Conservation (phyloP, 2,329 filamentous ascomycete genomes). For the Cladosporium sp. region DNA sequence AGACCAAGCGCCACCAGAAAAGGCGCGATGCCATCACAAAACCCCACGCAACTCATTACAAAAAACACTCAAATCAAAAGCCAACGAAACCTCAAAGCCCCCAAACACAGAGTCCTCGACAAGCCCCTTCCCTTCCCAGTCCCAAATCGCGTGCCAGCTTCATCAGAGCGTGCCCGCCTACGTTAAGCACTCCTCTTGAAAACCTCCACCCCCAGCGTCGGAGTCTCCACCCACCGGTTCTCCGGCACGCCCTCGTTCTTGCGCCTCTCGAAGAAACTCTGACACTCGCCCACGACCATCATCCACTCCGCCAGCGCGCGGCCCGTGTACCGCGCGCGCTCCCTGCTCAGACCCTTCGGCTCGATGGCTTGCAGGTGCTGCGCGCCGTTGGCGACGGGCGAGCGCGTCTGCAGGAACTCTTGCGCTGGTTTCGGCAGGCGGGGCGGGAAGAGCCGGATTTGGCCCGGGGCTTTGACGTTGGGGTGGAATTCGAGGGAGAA, state of each 20-base stretch:
- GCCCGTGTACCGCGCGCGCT: constrained; percentile 56
- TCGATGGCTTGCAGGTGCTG: constrained; percentile 22
- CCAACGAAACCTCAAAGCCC: too few relatives aligned
- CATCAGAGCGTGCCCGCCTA: too few relatives aligned
- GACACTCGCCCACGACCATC: constrained; percentile 68
- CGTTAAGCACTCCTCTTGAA: constrained; percentile 36
- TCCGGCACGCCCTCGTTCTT: constrained; percentile 64
- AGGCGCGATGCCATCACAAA: too few relatives aligned
- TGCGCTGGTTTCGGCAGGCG: constrained; percentile 67
- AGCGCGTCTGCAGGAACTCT: constrained; percentile 47
- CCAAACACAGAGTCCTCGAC: too few relatives aligned
- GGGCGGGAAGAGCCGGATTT: constrained; percentile 59
- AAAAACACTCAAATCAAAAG: too few relatives aligned
- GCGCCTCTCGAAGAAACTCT: constrained; percentile 72
- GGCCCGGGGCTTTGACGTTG: constrained; percentile 50
- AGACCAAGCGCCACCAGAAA: too few relatives aligned
- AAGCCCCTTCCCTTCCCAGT: too few relatives aligned
- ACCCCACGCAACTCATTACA: too few relatives aligned
- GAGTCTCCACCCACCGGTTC: constrained; percentile 64
- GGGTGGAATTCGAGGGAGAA: constrained; percentile 66
- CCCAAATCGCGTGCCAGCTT: too few relatives aligned
- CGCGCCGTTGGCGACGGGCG: constrained; percentile 13
- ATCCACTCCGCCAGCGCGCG: constrained; percentile 74
- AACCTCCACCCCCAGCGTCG: constrained; percentile 57
- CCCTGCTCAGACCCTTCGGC: constrained; percentile 33